phyloP scores from a whole-genome alignment of 2,329 filamentous ascomycete species.

The Exserohilum rostratum region DNA sequence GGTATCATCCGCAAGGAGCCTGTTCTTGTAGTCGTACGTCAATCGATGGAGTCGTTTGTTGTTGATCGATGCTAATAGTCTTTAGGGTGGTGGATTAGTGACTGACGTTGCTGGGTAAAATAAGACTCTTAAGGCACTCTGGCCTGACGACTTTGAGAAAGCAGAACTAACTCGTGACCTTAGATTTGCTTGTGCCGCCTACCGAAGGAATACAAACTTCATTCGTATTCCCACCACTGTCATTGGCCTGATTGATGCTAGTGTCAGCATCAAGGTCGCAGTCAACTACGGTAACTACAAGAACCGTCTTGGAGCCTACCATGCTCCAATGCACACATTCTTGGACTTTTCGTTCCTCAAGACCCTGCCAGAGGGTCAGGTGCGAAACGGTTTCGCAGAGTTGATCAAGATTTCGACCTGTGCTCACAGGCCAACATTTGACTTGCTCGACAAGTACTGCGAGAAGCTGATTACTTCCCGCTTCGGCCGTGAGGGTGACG shows the following conservation, averaged over 20 bases:
- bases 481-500: conserved; percentile 67
- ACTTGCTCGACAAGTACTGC: conserved; percentile 71
- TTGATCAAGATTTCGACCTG: conserved; percentile 78
- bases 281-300: conserved; percentile 80
- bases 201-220: conserved; percentile 74
- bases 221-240: conserved; percentile 77
- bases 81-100: conserved; percentile 50
- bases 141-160: conserved; percentile 42
- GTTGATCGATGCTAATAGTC: conserved; percentile 15
- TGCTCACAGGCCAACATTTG: conserved; percentile 68
- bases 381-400: conserved; percentile 76
- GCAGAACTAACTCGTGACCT: conserved; percentile 25
- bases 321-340: conserved; percentile 74
- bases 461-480: conserved; percentile 69
- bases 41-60: background rate
- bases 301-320: conserved; percentile 75
- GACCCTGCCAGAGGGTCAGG: conserved; percentile 69
- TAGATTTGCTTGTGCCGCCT: conserved; percentile 67
- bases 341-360: conserved; percentile 76
- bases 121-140: conserved; percentile 57
- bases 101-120: conserved; percentile 68
- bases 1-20: conserved; percentile 68
- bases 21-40: conserved; percentile 44
- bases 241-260: conserved; percentile 76
- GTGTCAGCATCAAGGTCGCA: conserved; percentile 78